Evolutionary conservation across 768 basidiomycete species (phyloP), one percentile per base, ranked within the genome.

Genomic region (Mycena albidolilacea): DNA sequence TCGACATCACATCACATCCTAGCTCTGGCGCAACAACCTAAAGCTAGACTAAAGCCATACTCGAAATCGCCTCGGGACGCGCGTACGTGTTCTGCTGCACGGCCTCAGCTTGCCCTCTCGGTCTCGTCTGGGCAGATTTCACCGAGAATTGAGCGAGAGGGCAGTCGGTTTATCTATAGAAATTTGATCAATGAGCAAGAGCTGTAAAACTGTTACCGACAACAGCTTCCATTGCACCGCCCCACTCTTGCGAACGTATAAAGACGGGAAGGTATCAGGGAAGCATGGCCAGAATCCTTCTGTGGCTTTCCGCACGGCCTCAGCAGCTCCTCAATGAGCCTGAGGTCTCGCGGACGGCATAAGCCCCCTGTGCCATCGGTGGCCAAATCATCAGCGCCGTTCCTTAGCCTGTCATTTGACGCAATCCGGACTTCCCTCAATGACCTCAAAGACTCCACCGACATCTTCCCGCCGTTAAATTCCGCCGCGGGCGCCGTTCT

Each of bases 301-400:
- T 64, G 12, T 19, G 5, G 5, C 21, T 50, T 30, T 64, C 46
- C 30, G 48, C 7, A 37, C 63, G 23, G 63, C 48, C 23, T 64
- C 48, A 30, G 62, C 44, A 52, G 44, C 7, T 38, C 46, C n/a
- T 35, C 48, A 38, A 52, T 64, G 63, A 37, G 63, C 44, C 48
- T 64, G 63, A 38, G 63, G 63, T 46, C 63, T 64, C 63, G 48
- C 30, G 48, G 63, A 38, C 35, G 62, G 62, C 62, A 64, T 21
- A 64, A 48, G 46, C 46, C 44, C 44, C 46, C 43, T 9, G 46
- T 17, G 15, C 14, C 48, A 12, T 7, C 44, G 7, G 14, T 9
- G 44, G 14, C 23, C 43, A 48, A 48, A 21, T 48, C 62, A 35
- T 37, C 62, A 30, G 62, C 46, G 44, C n/a, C 43, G 46, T 50